A percentile compares a stretch with the other conserved stretches of the same genome.
Conservation (phyloP, 768 basidiomycete species). For the Russula griseocarnosa region DNA sequence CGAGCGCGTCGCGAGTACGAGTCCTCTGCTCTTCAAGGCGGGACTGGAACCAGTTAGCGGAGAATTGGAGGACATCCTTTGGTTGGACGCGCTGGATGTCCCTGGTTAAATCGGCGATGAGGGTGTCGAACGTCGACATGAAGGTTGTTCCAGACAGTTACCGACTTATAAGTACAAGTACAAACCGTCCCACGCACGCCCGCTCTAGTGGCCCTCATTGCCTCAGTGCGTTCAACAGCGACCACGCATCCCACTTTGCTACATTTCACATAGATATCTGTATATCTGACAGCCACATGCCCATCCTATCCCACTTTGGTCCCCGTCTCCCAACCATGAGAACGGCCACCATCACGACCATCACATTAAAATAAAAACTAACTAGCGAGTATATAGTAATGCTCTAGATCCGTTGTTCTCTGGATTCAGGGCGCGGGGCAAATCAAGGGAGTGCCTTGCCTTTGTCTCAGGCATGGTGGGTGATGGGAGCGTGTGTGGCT, state of each 20-base stretch:
- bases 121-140: conserved; percentile 76
- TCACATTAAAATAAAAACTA: background rate
- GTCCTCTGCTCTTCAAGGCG: conserved; percentile 81
- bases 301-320: background rate
- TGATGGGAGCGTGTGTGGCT: conserved; percentile 3
- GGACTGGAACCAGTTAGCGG: conserved; percentile 91
- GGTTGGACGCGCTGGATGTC: conserved; percentile 85
- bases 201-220: background rate
- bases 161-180: background rate
- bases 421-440: background rate
- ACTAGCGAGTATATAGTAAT: background rate
- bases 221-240: background rate
- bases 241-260: background rate
- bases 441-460: background rate
- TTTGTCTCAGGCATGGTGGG: background rate
- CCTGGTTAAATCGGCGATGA: conserved; percentile 80
- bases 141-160: background rate
- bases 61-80: conserved; percentile 86
- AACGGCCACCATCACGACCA: background rate
- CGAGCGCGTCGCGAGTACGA: conserved; percentile 61
- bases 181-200: conserved; percentile 1
- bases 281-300: background rate
- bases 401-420: background rate
- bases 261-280: background rate
- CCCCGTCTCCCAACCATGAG: background rate